These are phyloP conservation scores for Fusarium tupiense DNA, from an alignment of 2,329 filamentous ascomycete genomes.

Conservation along the genomic window DNA sequence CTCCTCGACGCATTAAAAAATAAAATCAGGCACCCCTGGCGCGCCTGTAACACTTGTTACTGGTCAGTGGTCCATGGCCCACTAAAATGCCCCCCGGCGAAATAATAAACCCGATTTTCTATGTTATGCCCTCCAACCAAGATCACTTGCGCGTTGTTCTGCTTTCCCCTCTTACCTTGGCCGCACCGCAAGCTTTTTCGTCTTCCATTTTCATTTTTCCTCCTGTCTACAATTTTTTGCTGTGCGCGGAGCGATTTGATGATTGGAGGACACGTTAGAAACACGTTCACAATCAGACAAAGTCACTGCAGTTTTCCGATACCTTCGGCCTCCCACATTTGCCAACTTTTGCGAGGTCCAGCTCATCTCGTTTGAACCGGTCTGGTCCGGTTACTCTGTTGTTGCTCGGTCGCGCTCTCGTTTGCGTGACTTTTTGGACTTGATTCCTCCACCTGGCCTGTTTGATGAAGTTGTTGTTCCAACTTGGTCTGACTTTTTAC, in stretches of 20 bases:
- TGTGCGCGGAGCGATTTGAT: slow-evolving; percentile 14
- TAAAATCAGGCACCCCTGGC: slow-evolving; percentile 34
- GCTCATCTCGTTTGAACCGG: slow-evolving; percentile 13
- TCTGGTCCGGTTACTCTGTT: slow-evolving; percentile 15
- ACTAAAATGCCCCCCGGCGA: slow-evolving; percentile 6
- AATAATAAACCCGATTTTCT: slow-evolving; percentile 41
- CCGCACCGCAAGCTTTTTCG: neutral
- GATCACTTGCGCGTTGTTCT: slow-evolving; percentile 29
- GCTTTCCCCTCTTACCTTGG: neutral
- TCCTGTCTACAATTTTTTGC: slow-evolving; percentile 13
- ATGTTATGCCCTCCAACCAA: slow-evolving; percentile 4
- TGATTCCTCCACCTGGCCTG: neutral
- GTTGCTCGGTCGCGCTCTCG: slow-evolving; percentile 16
- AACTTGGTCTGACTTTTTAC: neutral
- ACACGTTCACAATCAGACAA: neutral
- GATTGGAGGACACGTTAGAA: slow-evolving; percentile 19
- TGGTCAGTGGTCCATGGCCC: neutral
- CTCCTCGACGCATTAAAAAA: slow-evolving; percentile 41
- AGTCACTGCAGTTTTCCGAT: slow-evolving; percentile 19
- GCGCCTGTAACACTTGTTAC: slow-evolving; percentile 24
- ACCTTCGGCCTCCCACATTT: slow-evolving; percentile 16
- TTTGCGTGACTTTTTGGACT: slow-evolving; percentile 4
- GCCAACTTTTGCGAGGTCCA: neutral
- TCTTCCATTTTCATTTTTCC: slow-evolving; percentile 1
- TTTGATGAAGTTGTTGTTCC: slow-evolving; percentile 1